phyloP scores from a whole-genome alignment of 768 basidiomycete genomes.

The Glaciozyma martinii region DNA sequence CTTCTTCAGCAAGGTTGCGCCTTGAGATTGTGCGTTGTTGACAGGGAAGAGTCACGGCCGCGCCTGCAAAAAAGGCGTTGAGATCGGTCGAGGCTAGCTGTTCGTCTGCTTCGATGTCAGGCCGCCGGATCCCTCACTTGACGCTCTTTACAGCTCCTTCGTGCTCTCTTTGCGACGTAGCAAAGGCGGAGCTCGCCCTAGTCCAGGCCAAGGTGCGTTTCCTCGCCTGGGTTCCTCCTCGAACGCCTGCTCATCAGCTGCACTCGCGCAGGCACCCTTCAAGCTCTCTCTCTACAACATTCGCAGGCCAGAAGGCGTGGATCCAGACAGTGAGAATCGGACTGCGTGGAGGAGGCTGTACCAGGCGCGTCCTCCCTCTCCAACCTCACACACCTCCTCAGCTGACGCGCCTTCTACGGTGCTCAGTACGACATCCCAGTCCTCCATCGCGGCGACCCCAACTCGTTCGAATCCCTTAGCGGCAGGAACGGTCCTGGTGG shows the following conservation, averaged over 20 bases:
- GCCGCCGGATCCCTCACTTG: too few species aligned
- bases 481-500: conserved; percentile 14
- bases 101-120: too few species aligned
- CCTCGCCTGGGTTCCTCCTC: too few species aligned
- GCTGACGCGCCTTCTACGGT: neutral
- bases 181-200: conserved; percentile 16
- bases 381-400: neutral
- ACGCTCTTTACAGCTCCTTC: too few species aligned
- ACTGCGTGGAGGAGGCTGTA: conserved; percentile 24
- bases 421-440: conserved; percentile 29
- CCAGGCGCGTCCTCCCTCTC: conserved; percentile 5
- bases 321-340: conserved; percentile 19
- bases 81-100: too few species aligned
- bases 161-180: conserved; percentile 27
- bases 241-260: too few species aligned
- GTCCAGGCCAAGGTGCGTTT: conserved; percentile 1
- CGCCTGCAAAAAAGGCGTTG: too few species aligned
- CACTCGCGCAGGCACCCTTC: conserved; percentile 12
- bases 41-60: too few species aligned
- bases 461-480: conserved; percentile 13
- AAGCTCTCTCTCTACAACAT: conserved; percentile 21
- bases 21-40: too few species aligned
- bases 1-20: too few species aligned
- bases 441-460: conserved; percentile 10
- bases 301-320: neutral